A percentile compares a stretch with the other conserved stretches of the same genome.
Conservation (phyloP, 2,329 filamentous ascomycete species). For the Beauveria medogensis region DNA sequence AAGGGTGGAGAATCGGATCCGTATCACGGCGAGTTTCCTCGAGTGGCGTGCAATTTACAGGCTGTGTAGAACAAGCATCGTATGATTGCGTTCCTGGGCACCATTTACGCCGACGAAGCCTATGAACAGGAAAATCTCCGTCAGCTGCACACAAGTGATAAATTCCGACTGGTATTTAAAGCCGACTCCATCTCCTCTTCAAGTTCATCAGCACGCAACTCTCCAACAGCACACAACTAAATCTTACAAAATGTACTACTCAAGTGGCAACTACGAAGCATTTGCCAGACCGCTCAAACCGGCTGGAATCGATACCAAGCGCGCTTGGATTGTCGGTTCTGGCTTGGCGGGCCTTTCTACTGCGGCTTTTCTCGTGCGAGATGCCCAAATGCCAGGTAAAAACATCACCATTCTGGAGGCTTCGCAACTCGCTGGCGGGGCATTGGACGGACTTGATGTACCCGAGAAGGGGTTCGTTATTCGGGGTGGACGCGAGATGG, state of each 20-base stretch:
- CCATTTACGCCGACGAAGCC: not conserved
- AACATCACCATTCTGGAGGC: not conserved
- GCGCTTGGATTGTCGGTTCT: not conserved
- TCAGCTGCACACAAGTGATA: not conserved
- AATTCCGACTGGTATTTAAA: not conserved
- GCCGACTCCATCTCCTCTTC: not conserved
- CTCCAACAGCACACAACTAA: not conserved
- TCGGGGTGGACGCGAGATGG: conserved; percentile 23
- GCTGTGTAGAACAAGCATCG: not conserved
- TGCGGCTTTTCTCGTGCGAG: not conserved
- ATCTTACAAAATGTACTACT: not conserved
- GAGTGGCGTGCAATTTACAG: not conserved
- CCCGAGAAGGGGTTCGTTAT: conserved; percentile 23
- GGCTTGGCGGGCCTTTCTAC: not conserved
- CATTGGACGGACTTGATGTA: conserved; percentile 21
- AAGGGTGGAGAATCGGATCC: not conserved
- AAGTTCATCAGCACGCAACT: not conserved
- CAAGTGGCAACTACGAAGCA: not conserved
- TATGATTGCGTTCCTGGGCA: not conserved
- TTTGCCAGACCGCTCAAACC: not conserved
- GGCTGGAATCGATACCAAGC: not conserved
- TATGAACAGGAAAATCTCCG: not conserved
- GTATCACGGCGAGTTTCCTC: not conserved
- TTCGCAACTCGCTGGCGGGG: conserved; percentile 9
- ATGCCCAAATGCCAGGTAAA: not conserved